phyloP scores from a whole-genome alignment of 306 rosid species.

The Cucumis sativus region Cucumber_9930_V3 NC_026660.2:26971001-26971500 shows the following conservation, averaged over 20 bases:
- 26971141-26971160: neutral
- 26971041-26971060: neutral
- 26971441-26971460: too few species aligned
- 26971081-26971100: neutral
- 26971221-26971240: neutral
- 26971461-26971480: too few species aligned
- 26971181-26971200: neutral
- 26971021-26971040: too few species aligned
- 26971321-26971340: neutral
- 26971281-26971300: neutral
- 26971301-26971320: neutral
- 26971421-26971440: too few species aligned
- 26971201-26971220: neutral
- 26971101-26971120: too few species aligned
- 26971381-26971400: too few species aligned
- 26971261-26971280: neutral
- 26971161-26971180: neutral
- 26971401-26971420: too few species aligned
- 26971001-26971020: too few species aligned
- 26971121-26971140: neutral
- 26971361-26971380: too few species aligned
- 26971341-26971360: neutral
- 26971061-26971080: neutral
- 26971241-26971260: neutral
- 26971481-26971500: too few species aligned